These are phyloP conservation scores for Tolypocladium tundrense DNA, from an alignment of 2,329 filamentous ascomycete species.

Conservation along the genomic window DNA sequence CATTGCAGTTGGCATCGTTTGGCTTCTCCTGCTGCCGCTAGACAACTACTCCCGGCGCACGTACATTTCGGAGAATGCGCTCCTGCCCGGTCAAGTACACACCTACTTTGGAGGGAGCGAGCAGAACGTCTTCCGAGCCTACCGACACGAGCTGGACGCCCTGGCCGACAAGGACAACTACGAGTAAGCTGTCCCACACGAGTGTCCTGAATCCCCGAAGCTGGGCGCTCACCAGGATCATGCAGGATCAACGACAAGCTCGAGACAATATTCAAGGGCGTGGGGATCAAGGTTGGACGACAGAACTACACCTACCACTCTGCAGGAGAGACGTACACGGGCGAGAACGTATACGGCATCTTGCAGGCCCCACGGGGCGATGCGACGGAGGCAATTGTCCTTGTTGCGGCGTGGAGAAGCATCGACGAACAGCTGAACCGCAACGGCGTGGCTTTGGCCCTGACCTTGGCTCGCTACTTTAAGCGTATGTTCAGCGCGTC, in stretches of 20 bases:
- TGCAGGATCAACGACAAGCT: conserved; percentile 58
- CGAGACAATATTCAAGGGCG: conserved; percentile 62
- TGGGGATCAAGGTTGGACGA: conserved; percentile 76
- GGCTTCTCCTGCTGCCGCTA: conserved; percentile 82
- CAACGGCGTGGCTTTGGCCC: conserved; percentile 75
- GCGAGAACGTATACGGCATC: conserved; percentile 89
- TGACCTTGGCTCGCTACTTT: conserved; percentile 89
- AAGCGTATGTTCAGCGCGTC: conserved; percentile 45
- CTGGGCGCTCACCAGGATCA: not conserved
- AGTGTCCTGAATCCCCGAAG: not conserved
- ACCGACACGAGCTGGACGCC: conserved; percentile 69
- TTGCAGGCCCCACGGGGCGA: conserved; percentile 89
- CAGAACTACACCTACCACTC: conserved; percentile 83
- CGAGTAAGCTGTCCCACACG: conserved; percentile 29
- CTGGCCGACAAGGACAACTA: conserved; percentile 43
- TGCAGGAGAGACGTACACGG: conserved; percentile 61
- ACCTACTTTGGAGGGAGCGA: conserved; percentile 97
- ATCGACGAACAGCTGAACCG: conserved; percentile 69
- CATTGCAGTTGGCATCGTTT: conserved; percentile 74
- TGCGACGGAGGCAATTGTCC: conserved; percentile 91
- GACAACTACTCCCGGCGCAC: conserved; percentile 85
- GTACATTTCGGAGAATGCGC: conserved; percentile 95
- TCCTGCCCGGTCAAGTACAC: conserved; percentile 91
- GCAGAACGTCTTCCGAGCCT: conserved; percentile 87
- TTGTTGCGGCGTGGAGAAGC: conserved; percentile 83